phyloP scores from a whole-genome alignment of 352 stramenopile genomes.

The Phytophthora pinifolia region DNA sequence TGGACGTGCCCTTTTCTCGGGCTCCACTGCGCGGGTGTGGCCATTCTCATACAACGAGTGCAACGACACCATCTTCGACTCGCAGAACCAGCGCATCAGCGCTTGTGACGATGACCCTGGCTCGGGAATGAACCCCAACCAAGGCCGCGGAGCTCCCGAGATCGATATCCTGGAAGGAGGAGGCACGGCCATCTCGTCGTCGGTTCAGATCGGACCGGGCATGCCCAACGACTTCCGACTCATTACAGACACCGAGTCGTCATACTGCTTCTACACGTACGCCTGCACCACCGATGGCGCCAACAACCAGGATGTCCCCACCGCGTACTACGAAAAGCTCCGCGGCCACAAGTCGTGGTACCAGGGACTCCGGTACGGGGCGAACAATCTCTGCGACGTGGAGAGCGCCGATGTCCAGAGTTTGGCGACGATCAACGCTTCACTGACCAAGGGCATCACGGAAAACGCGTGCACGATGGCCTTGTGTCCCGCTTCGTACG shows the following conservation, averaged over 20 bases:
- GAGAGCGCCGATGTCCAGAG: slow-evolving; percentile 25
- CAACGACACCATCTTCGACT: slow-evolving; percentile 33
- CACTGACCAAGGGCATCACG: slow-evolving; percentile 31
- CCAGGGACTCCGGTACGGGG: slow-evolving; percentile 44
- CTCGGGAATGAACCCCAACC: too few species aligned
- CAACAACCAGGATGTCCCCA: slow-evolving; percentile 38
- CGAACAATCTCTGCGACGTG: slow-evolving; percentile 44
- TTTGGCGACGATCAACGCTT: slow-evolving; percentile 32
- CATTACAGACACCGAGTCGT: slow-evolving; percentile 15
- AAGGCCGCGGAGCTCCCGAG: slow-evolving; percentile 77
- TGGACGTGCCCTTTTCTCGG: slow-evolving; percentile 83
- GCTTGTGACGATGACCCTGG: too few species aligned
- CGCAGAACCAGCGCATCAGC: too few species aligned
- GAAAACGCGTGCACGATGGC: slow-evolving; percentile 38
- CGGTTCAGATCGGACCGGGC: slow-evolving; percentile 74
- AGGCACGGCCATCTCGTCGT: slow-evolving; percentile 69
- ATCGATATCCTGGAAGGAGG: slow-evolving; percentile 92
- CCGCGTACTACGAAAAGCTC: slow-evolving; percentile 27
- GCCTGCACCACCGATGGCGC: slow-evolving; percentile 36
- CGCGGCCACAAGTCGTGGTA: slow-evolving; percentile 57
- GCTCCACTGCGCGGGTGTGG: slow-evolving; percentile 90
- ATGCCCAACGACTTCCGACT: slow-evolving; percentile 43
- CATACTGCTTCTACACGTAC: slow-evolving; percentile 37
- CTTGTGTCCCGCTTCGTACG: slow-evolving; percentile 52
- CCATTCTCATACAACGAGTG: slow-evolving; percentile 93